Percentiles rank a stretch among this genome's conserved stretches.
Conservation (phyloP, 495 filamentous ascomycete genomes). For the Penicillium canescens region DNA sequence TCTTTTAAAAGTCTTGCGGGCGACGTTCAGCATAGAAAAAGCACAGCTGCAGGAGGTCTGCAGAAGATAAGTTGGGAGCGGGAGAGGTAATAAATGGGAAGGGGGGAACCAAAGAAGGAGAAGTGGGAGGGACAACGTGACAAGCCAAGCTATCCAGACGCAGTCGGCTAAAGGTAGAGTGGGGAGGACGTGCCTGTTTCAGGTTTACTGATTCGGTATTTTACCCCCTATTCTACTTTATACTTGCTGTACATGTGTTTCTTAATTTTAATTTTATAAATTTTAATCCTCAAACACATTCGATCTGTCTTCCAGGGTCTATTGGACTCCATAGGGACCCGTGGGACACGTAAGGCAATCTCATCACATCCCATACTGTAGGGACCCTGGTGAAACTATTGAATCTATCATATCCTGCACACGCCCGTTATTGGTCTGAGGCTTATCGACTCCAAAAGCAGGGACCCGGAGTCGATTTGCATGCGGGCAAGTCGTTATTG, state of each 20-base stretch:
- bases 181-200: constrained; percentile 37
- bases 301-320: constrained; percentile 2
- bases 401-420: constrained; percentile 23
- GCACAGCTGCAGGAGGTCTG: constrained; percentile 37
- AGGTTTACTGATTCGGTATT: constrained; percentile 30
- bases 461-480: constrained; percentile 7
- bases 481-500: constrained; percentile 11
- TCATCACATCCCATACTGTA: constrained; percentile 4
- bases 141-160: constrained; percentile 30
- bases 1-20: constrained; percentile 53
- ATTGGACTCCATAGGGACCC: background rate
- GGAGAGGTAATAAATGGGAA: constrained; percentile 24
- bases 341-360: constrained; percentile 2
- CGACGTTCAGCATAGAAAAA: constrained; percentile 53
- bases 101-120: constrained; percentile 17
- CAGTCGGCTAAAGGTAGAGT: constrained; percentile 22
- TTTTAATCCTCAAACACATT: background rate
- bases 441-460: constrained; percentile 19
- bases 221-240: background rate
- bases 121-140: constrained; percentile 28
- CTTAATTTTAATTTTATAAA: constrained; percentile 4
- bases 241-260: background rate
- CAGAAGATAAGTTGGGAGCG: constrained; percentile 18
- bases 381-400: constrained; percentile 17
- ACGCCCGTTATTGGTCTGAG: constrained; percentile 14